Evolutionary conservation across 768 basidiomycete species (phyloP), one percentile per base, ranked within the genome.

Genomic region (Collybia sp.): DNA sequence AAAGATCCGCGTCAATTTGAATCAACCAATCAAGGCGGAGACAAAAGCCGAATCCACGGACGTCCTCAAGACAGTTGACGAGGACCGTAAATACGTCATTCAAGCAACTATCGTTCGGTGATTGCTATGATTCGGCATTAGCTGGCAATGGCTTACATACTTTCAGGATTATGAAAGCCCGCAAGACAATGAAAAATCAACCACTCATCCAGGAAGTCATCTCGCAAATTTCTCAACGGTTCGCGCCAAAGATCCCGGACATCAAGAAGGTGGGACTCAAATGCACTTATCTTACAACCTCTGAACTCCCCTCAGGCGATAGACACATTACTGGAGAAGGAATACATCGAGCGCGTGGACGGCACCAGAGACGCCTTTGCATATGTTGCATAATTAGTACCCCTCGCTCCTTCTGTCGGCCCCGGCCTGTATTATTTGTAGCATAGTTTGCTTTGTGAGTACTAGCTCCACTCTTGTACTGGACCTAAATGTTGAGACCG

Each of bases 31-130:
- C 67, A 95, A 92, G 72, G 83, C 92, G 1, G 96, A 98, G 64
- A 84, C 89, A 50, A 95, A 93, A 75, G 84, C 87, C 6, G 95
- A 98, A 59, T 79, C 85, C 8, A 77, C 77, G 0, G 92, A 96
- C 54, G 92, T 96, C 8, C 69, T 96, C 59, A 93, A 93, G 75
- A 88, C 83, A 5, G 93, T 97, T 5, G 95, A 96, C 53, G 94
- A 97, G 67, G 96, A 98, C 60, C 83, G 95, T 49, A 96, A 96
- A 76, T 89, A 94, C 56, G 83, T 93, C 48, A 93, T 96, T 45
- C 94, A 97, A 62, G 91, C 93, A 9, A 93, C 89, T 35, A 92
- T 95, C 54, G 93, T 95, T 42, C 83, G 92, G 76, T 77, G 51
- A 42, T 71, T 65, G 6, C 15, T 42, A 40, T 32, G 40, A 19